Evolutionary conservation across 148 eudicot genomes (phyloP).

Genomic region (Persicaria tinctoria): DNA sequence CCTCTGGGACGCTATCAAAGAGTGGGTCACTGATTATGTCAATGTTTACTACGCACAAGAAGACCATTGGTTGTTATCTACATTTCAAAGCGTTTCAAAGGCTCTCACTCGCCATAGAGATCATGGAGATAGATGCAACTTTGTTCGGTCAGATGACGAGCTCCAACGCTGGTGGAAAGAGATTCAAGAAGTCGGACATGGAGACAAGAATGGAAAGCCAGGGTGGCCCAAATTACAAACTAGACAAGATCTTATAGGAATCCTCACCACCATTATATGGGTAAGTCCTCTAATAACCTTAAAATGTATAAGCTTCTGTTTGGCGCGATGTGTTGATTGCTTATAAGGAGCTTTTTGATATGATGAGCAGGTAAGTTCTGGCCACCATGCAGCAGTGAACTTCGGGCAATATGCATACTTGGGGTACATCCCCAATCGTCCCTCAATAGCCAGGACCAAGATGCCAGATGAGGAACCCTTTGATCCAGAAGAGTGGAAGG

Average conservation of each 20-base stretch:
- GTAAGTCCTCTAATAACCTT: too few relatives aligned
- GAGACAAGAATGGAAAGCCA: constrained; percentile 19
- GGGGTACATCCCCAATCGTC: constrained; percentile 24
- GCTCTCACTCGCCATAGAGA: constrained; percentile 16
- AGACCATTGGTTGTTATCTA: neutral
- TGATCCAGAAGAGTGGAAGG: constrained; percentile 6
- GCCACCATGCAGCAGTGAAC: constrained; percentile 28
- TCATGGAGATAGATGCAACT: constrained; percentile 28
- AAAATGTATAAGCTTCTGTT: too few relatives aligned
- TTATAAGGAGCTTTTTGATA: too few relatives aligned
- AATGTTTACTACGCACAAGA: constrained; percentile 31
- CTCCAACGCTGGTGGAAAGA: constrained; percentile 30
- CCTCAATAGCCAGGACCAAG: constrained; percentile 12
- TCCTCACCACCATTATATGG: constrained; percentile 18
- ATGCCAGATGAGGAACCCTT: neutral
- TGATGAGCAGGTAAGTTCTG: constrained; percentile 6
- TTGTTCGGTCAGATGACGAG: constrained; percentile 31
- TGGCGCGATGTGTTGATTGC: too few relatives aligned
- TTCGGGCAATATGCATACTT: constrained; percentile 24
- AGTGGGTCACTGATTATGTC: constrained; percentile 52
- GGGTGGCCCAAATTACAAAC: constrained; percentile 25
- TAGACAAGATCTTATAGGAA: constrained; percentile 14
- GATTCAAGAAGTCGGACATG: constrained; percentile 17
- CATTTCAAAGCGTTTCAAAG: neutral
- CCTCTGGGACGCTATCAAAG: constrained; percentile 41